Conservation (phyloP, 495 filamentous ascomycete species). For the Friedmanniomyces simplex region DNA sequence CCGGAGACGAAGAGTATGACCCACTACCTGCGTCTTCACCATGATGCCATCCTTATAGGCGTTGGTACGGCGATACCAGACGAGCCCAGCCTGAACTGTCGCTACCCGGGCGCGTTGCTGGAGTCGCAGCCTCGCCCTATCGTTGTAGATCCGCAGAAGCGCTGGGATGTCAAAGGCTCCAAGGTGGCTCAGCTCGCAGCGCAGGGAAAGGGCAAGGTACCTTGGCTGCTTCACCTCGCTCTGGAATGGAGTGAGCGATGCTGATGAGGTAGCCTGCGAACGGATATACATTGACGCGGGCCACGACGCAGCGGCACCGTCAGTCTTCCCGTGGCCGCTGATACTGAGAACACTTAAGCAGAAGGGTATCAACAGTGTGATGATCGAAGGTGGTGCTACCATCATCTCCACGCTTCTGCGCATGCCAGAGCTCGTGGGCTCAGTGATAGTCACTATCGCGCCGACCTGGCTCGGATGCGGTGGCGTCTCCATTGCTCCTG, state of each 20-base stretch:
- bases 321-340: constrained; percentile 48
- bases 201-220: constrained; percentile 58
- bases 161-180: constrained; percentile 54
- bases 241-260: constrained; percentile 15
- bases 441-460: constrained; percentile 73
- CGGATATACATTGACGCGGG: constrained; percentile 29
- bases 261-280: constrained; percentile 23
- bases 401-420: constrained; percentile 67
- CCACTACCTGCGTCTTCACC: constrained; percentile 70
- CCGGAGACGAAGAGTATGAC: constrained; percentile 79
- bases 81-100: constrained; percentile 73
- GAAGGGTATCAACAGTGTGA: constrained; percentile 60
- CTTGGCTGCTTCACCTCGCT: constrained; percentile 52
- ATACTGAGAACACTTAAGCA: constrained; percentile 39
- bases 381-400: constrained; percentile 77
- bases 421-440: constrained; percentile 49
- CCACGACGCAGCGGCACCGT: constrained; percentile 37
- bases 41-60: constrained; percentile 78
- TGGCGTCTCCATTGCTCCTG: constrained; percentile 60
- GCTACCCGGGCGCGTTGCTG: constrained; percentile 49
- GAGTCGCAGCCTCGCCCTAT: constrained; percentile 65
- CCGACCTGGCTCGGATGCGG: constrained; percentile 73
- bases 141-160: constrained; percentile 60
- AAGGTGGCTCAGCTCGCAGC: constrained; percentile 55
- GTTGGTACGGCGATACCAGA: constrained; percentile 75